A percentile compares a stretch with the other conserved stretches of the same genome.
phyloP scores from a whole-genome alignment of 2,329 filamentous ascomycete genomes.

The Periconia macrospinosa region DNA sequence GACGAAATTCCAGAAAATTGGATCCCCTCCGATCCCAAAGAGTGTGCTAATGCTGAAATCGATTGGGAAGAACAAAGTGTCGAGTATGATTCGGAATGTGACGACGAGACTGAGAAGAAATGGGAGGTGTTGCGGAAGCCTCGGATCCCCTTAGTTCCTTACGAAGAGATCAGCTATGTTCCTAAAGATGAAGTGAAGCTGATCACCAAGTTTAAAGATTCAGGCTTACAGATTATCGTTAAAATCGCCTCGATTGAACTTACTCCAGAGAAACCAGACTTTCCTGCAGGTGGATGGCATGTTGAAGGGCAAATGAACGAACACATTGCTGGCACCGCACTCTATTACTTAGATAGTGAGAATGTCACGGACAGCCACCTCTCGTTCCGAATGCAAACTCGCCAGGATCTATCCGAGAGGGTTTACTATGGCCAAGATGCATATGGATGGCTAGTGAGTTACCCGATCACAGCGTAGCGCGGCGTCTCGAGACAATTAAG shows the following conservation, averaged over 20 bases:
- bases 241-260: slow-evolving; percentile 63
- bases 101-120: neutral
- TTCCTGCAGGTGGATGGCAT: slow-evolving; percentile 58
- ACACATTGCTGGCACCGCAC: slow-evolving; percentile 63
- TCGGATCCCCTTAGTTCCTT: slow-evolving; percentile 5
- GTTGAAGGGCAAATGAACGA: slow-evolving; percentile 54
- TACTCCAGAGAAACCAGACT: slow-evolving; percentile 58
- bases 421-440: slow-evolving; percentile 2
- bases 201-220: neutral
- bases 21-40: slow-evolving; percentile 10
- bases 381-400: slow-evolving; percentile 17
- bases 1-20: slow-evolving; percentile 13
- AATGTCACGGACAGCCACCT: slow-evolving; percentile 54
- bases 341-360: slow-evolving; percentile 63
- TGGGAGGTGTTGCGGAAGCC: slow-evolving; percentile 10
- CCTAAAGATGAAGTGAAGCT: slow-evolving; percentile 1
- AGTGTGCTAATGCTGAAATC: slow-evolving; percentile 5
- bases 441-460: slow-evolving; percentile 5
- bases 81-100: slow-evolving; percentile 1
- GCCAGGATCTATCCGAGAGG: slow-evolving; percentile 4
- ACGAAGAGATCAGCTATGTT: slow-evolving; percentile 8
- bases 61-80: slow-evolving; percentile 5
- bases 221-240: slow-evolving; percentile 60
- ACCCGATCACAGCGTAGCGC: too few species aligned
- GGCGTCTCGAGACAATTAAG: too few species aligned